phyloP scores from a whole-genome alignment of 2,329 filamentous ascomycete genomes.

The Thielaviopsis punctulata region DNA sequence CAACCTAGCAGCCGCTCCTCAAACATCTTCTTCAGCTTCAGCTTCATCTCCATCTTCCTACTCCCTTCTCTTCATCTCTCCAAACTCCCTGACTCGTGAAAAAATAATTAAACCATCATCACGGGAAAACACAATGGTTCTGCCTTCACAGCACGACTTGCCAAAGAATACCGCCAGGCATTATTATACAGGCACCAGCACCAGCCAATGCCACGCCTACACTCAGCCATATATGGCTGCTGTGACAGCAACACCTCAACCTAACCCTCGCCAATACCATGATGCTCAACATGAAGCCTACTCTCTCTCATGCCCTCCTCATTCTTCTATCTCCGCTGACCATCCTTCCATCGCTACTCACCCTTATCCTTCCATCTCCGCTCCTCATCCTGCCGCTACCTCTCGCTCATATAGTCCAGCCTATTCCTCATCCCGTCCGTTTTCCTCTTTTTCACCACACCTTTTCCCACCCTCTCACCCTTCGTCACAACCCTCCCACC shows the following conservation, averaged over 20 bases:
- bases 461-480: background rate
- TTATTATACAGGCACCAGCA: too few species aligned
- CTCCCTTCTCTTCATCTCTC: background rate
- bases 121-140: too few species aligned
- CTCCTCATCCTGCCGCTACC: background rate
- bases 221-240: too few species aligned
- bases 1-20: too few species aligned
- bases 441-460: background rate
- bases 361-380: background rate
- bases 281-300: too few species aligned
- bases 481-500: background rate
- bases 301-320: background rate
- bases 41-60: background rate
- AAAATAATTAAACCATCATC: too few species aligned
- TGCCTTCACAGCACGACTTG: too few species aligned
- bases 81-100: too few species aligned
- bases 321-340: background rate
- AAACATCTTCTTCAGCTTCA: background rate
- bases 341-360: background rate
- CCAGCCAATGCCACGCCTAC: too few species aligned
- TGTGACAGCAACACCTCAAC: too few species aligned
- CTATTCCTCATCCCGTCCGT: background rate
- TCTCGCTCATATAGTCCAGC: background rate
- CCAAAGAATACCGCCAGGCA: too few species aligned
- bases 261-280: too few species aligned